Base-by-base conservation (phyloP, 2,329 filamentous ascomycete genomes). In the Lojkania enalia region DNA sequence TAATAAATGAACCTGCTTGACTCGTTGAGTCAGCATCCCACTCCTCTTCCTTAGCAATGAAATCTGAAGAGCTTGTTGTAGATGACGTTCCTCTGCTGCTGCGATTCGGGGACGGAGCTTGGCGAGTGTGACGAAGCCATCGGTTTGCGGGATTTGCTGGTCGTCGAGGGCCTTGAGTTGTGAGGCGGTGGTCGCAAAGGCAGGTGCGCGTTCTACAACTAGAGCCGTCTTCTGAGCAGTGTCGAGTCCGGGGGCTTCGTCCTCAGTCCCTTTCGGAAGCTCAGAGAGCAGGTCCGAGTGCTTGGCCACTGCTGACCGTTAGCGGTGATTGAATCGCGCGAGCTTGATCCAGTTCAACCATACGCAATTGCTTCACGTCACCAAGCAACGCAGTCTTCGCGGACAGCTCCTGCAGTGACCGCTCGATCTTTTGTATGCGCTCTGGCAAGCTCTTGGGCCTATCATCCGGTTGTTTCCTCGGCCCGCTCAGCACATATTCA, bases 1-100 rank as follows among this genome's bases (percentile, higher is more conserved):
- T 36, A 95, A 73, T 32, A 94, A 76, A 3, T 83, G 82, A 18
- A 81, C 74, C 64, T 90, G 84, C 69, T 92, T 90, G 86, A 89
- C 95, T 25, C 51, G 67, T 66, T 70, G 67, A 43, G 75, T 67
- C 9, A 73, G 35, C 35, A 68, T 55, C 67, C 83, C 87, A 71
- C 80, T 91, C 53, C 77, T 78, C 50, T 71, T 78, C 64, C 82
- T 78, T 63, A 87, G 77, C 64, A 80, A 80, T 16, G 79, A 80
- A 50, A 88, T 80, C 66, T 86, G 82, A 36, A 76, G 75, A 29
- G 71, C 69, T 51, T 89, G 85, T 13, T 80, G 76, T 15, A 78
- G 65, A 59, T 90, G 86, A 3, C 78, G 78, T 0, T 77, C 75
- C 51, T 82, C 79, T 14, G 83, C 70, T 15, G 77, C 79, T 53